A percentile compares a stretch with the other conserved stretches of the same genome.
These are phyloP conservation scores for sweet orange (Citrus sinensis) DNA, from an alignment of 345 rosid genomes.

Conservation along the genomic window DNA sequence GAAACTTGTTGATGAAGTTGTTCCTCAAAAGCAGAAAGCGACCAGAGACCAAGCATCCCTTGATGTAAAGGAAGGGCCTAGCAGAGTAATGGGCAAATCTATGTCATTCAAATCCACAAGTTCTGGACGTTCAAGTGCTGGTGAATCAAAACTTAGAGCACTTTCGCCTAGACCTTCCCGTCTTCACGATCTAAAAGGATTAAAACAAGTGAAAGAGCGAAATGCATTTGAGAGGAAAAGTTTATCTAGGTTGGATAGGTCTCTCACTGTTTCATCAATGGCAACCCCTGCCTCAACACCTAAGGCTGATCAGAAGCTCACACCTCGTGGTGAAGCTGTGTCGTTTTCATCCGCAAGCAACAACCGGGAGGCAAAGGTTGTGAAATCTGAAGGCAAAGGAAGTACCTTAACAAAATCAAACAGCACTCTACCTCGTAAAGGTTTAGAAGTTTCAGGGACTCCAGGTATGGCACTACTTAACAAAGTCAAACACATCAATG, in stretches of 20 bases:
- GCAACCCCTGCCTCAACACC: conserved; percentile 35
- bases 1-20: conserved; percentile 59
- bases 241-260: conserved; percentile 35
- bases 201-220: conserved; percentile 56
- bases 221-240: conserved; percentile 43
- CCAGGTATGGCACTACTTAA: conserved; percentile 48
- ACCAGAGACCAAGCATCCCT: conserved; percentile 38
- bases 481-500: background rate
- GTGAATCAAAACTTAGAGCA: conserved; percentile 56
- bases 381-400: conserved; percentile 58
- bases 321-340: conserved; percentile 45
- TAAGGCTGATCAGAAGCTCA: conserved; percentile 54
- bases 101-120: conserved; percentile 62
- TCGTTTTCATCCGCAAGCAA: conserved; percentile 38
- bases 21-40: conserved; percentile 54
- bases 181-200: conserved; percentile 51
- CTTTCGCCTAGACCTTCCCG: conserved; percentile 45
- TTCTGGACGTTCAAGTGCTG: conserved; percentile 40
- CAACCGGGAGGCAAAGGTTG: conserved; percentile 49
- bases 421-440: conserved; percentile 46
- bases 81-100: conserved; percentile 59
- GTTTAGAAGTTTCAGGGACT: conserved; percentile 36
- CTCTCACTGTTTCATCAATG: conserved; percentile 18
- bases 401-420: conserved; percentile 50
- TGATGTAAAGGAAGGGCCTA: conserved; percentile 53